Evolutionary conservation across 139 green algal species (phyloP).

Genomic region (Chlorella sp.): DNA sequence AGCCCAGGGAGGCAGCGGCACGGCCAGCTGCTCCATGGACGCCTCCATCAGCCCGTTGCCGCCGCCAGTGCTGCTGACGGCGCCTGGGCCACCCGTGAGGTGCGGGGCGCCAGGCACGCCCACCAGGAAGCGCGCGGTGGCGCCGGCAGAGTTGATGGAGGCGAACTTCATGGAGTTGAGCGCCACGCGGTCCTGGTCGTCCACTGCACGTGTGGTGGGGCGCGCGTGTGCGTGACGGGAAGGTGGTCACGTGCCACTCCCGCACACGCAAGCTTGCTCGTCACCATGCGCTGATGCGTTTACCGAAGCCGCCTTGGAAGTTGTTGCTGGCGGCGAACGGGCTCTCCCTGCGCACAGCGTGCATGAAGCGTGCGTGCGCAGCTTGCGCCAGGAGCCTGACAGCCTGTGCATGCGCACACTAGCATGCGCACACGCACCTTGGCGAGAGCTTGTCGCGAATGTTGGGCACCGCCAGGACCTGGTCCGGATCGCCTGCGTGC

Average conservation of each 20-base stretch:
- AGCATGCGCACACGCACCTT: conserved; percentile 17
- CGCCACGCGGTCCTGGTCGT: conserved; percentile 70
- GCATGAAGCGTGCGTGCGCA: too few species aligned
- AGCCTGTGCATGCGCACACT: conserved; percentile 5
- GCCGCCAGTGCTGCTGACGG: neutral
- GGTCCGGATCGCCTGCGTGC: conserved; percentile 27
- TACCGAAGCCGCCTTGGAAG: conserved; percentile 81
- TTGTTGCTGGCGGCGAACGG: conserved; percentile 61
- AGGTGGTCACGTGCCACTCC: neutral
- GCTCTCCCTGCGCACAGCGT: conserved; percentile 35
- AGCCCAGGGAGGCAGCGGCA: conserved; percentile 76
- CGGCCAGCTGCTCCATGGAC: conserved; percentile 57
- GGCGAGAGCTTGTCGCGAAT: conserved; percentile 36
- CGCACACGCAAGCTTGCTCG: neutral
- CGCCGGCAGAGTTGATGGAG: conserved; percentile 53
- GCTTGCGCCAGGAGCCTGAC: conserved; percentile 5
- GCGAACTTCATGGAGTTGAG: conserved; percentile 77
- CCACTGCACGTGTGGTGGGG: too few species aligned
- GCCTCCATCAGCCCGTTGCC: conserved; percentile 27
- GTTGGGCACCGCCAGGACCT: conserved; percentile 52
- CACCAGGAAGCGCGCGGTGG: too few species aligned
- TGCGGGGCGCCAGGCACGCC: too few species aligned
- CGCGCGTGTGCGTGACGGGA: neutral
- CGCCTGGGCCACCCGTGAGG: neutral
- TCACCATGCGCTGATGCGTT: neutral